Base-by-base conservation (phyloP, 129 eudicot genomes). In the Scalesia atractyloides region DNA sequence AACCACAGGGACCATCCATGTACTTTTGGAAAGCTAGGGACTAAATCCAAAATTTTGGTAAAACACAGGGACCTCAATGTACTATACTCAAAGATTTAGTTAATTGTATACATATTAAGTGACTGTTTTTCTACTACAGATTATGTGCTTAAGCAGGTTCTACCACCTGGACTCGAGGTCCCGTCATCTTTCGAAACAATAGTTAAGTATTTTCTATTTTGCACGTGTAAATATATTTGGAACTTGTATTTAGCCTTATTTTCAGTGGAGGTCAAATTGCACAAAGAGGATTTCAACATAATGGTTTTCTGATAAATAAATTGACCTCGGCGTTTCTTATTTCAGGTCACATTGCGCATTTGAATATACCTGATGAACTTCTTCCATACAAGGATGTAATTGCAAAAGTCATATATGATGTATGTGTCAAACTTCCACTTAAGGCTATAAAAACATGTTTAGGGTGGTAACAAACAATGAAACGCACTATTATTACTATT, bases 331-430 rank as follows among this genome's bases (percentile, higher is more conserved):
- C 69, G 16, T 73, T 12, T 76, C 76, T 24, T 24, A 1, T 22
- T 95, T 84, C 99, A 95, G 99, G 99, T 77, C 99, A 95, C 44
- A 52, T 95, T 84, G 99, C 99, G 64, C 99, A 95, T 83, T 76
- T 95, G 76, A 95, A 95, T 85, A 91, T 95, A 66, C 68, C 88
- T 33, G 91, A 91, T 57, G 97, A 95, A 63, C 88, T 91, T 34
- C 99, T 90, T 73, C 89, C 91, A 10, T 91, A 88, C 85, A 95
- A 95, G 88, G 90, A 91, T 78, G 86, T 86, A 56, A 80, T 91
- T 68, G 99, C 99, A 30, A 95, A 91, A 68, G 99, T 95, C 70
- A 91, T 95, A 74, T 90, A 88, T 74, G 99, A 95, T 83, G 99
- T 95, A 88, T 39, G 96, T 85, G 10, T 67, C 57, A 0, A 15